Percentiles rank a stretch among this genome's conserved stretches.
Conservation (phyloP, 2,329 filamentous ascomycete species). For the Lecanosticta acicola region DNA sequence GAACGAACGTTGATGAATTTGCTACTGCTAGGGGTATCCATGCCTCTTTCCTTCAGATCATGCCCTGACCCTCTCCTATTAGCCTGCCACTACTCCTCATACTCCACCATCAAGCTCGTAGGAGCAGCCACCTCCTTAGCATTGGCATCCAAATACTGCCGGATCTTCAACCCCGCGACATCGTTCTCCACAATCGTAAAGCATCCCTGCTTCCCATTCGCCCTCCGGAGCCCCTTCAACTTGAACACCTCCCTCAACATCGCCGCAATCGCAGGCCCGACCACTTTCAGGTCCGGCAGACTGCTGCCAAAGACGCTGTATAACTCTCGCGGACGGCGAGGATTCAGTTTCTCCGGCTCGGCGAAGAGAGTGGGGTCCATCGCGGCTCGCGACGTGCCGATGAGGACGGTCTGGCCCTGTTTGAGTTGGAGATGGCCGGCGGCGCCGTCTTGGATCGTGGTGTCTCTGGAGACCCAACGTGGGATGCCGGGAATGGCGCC, state of each 20-base stretch:
- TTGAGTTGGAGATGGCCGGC: constrained; percentile 46
- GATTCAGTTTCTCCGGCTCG: constrained; percentile 40
- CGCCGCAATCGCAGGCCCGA: constrained; percentile 37
- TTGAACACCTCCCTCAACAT: constrained; percentile 44
- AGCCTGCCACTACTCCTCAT: constrained; percentile 28
- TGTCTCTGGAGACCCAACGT: constrained; percentile 44
- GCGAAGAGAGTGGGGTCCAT: constrained; percentile 40
- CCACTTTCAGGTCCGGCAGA: constrained; percentile 32
- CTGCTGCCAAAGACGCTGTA: constrained; percentile 35
- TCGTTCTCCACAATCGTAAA: constrained; percentile 43
- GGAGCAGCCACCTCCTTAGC: constrained; percentile 45
- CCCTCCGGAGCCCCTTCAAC: constrained; percentile 40
- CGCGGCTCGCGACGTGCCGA: constrained; percentile 41
- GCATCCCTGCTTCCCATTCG: constrained; percentile 34
- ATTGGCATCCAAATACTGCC: constrained; percentile 46
- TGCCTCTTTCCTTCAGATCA: too few species aligned
- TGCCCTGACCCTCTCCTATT: not conserved
- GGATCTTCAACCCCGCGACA: constrained; percentile 45
- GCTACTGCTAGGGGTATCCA: too few species aligned
- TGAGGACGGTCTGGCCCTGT: constrained; percentile 39
- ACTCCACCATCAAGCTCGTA: constrained; percentile 40
- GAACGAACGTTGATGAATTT: too few species aligned
- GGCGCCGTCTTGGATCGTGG: constrained; percentile 41
- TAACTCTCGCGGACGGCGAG: constrained; percentile 37
- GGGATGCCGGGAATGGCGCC: constrained; percentile 49